Evolutionary conservation across 768 basidiomycete species (phyloP).

Genomic region (Phlebiopsis flavidoalba): DNA sequence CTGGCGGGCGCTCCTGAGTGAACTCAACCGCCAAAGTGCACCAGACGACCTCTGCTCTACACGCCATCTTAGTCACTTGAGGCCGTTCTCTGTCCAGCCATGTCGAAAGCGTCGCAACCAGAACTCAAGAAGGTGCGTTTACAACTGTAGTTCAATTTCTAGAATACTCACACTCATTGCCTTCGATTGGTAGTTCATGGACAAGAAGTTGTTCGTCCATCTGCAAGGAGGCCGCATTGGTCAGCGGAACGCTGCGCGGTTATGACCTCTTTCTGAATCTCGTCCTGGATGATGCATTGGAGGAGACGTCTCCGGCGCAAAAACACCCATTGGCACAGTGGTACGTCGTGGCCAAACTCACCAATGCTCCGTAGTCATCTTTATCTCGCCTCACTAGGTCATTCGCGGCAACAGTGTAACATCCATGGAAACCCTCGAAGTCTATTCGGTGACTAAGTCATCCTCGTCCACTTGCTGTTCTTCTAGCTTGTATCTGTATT

Average conservation of each 20-base stretch:
- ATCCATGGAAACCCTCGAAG: conserved; percentile 86
- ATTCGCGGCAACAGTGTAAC: conserved; percentile 96
- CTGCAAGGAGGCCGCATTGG: conserved; percentile 93
- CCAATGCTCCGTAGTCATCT: conserved; percentile 3
- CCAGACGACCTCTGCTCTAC: background rate
- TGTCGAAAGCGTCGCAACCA: conserved; percentile 95
- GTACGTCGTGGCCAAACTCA: conserved; percentile 43
- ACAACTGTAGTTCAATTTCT: background rate
- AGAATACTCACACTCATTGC: background rate
- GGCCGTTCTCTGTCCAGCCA: conserved; percentile 7
- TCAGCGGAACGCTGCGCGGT: conserved; percentile 90
- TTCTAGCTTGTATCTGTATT: conserved; percentile 13
- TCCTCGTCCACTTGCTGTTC: conserved; percentile 8
- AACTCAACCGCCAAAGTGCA: conserved; percentile 1
- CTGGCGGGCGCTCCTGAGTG: background rate
- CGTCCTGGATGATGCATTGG: conserved; percentile 92
- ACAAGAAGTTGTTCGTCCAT: conserved; percentile 93
- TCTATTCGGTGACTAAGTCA: conserved; percentile 35
- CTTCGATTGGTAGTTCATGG: conserved; percentile 81
- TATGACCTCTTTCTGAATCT: conserved; percentile 99
- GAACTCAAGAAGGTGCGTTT: conserved; percentile 93
- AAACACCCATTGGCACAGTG: conserved; percentile 90
- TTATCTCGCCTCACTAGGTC: conserved; percentile 48
- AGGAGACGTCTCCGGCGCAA: conserved; percentile 87
- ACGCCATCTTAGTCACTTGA: background rate